phyloP scores from a whole-genome alignment of 2,329 filamentous ascomycete species.

The Aspergillus brunneoviolaceus region DNA sequence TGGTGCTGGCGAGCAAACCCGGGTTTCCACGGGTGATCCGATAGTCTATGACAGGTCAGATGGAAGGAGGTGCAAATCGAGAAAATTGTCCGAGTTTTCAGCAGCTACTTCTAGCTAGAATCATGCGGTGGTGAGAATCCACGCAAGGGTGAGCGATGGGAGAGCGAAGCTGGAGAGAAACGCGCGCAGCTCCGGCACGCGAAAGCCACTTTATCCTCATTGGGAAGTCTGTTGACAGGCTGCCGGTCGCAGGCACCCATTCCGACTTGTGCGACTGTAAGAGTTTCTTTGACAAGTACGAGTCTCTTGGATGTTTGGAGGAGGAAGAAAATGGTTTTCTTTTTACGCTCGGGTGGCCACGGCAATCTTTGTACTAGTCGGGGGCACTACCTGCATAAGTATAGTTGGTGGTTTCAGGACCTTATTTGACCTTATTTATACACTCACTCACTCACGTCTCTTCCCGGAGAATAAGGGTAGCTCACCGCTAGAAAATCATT shows the following conservation, averaged over 20 bases:
- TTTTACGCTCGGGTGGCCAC: no score
- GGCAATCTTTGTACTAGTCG: no score
- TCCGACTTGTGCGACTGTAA: not conserved
- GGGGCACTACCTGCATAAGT: no score
- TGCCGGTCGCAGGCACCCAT: constrained; percentile 8
- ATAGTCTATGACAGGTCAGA: constrained; percentile 1
- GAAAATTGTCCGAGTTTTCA: not conserved
- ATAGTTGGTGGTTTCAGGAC: no score
- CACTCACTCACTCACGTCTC: no score
- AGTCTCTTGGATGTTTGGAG: not conserved
- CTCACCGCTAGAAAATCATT: no score
- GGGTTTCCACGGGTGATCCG: not conserved
- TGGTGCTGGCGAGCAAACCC: constrained; percentile 12
- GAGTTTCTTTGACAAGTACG: no score
- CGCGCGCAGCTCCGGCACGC: constrained; percentile 26
- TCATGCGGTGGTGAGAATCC: constrained; percentile 12
- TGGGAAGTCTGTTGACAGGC: constrained; percentile 32
- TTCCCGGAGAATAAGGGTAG: no score
- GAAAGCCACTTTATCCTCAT: constrained; percentile 41
- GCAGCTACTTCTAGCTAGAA: constrained; percentile 7
- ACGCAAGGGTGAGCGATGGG: constrained; percentile 21
- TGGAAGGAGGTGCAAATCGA: not conserved
- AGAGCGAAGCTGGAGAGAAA: constrained; percentile 9
- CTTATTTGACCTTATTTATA: no score
- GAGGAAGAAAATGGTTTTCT: no score